Evolutionary conservation across 768 basidiomycete species (phyloP).

Genomic region (Lyophyllum atratum): DNA sequence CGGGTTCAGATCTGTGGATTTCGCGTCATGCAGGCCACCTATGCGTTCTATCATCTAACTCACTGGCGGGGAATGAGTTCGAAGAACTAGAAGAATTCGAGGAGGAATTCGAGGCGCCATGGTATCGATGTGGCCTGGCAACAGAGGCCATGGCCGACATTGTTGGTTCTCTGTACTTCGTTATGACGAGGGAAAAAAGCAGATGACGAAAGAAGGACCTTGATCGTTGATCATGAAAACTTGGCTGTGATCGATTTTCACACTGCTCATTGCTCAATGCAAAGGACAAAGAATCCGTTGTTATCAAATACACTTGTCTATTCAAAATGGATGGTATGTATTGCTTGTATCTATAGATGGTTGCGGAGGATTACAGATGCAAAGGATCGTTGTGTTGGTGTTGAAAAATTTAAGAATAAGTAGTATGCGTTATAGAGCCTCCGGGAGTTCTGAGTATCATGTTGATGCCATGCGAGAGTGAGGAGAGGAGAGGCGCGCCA

Average conservation of each 20-base stretch:
- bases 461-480: constrained; percentile 7
- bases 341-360: constrained; percentile 22
- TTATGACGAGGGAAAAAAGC: not conserved
- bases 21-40: not conserved
- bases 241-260: not conserved
- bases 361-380: constrained; percentile 27
- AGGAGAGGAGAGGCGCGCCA: not conserved
- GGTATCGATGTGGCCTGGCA: constrained; percentile 2
- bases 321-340: constrained; percentile 21
- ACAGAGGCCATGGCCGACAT: not conserved
- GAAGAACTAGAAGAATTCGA: not conserved
- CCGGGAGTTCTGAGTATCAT: constrained; percentile 10
- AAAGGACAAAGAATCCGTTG: not conserved
- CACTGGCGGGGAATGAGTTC: constrained; percentile 13
- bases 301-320: constrained; percentile 1
- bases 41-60: not conserved
- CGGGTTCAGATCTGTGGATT: constrained; percentile 12
- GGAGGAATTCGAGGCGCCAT: constrained; percentile 2
- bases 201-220: not conserved
- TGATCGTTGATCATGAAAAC: not conserved
- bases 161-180: not conserved
- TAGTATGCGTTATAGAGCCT: constrained; percentile 11
- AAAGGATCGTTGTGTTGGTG: constrained; percentile 5
- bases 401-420: constrained; percentile 17
- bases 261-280: not conserved